Evolutionary conservation across 768 basidiomycete genomes (phyloP).

Genomic region (Calocybe cyanea): DNA sequence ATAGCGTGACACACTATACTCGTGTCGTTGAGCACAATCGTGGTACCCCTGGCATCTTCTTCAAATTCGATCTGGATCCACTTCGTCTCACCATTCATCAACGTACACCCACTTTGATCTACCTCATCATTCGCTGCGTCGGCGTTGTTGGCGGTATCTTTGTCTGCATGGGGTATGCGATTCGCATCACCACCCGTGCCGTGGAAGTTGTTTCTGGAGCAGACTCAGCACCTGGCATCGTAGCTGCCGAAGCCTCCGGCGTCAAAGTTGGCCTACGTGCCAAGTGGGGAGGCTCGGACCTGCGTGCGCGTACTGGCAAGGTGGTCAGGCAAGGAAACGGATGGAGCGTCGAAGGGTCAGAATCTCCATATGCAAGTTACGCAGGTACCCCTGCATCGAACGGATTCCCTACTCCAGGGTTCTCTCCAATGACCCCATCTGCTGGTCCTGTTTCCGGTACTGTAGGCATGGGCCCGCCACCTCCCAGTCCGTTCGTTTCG

Average conservation of each 20-base stretch:
- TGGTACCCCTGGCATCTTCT: constrained; percentile 93
- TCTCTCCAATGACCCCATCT: constrained; percentile 7
- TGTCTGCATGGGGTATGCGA: constrained; percentile 78
- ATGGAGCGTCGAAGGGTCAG: constrained; percentile 54
- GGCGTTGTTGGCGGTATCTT: constrained; percentile 95
- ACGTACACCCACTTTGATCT: constrained; percentile 76
- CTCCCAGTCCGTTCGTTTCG: constrained; percentile 8
- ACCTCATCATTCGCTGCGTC: constrained; percentile 79
- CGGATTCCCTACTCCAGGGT: constrained; percentile 25
- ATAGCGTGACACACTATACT: constrained; percentile 92
- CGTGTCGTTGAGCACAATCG: constrained; percentile 68
- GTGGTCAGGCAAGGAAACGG: constrained; percentile 56
- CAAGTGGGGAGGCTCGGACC: constrained; percentile 66
- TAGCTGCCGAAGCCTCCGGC: constrained; percentile 64
- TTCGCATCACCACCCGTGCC: constrained; percentile 60
- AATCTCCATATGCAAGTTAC: constrained; percentile 34
- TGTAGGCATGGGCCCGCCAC: neutral
- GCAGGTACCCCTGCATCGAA: constrained; percentile 28
- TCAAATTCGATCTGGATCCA: constrained; percentile 97
- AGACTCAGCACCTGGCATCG: constrained; percentile 44
- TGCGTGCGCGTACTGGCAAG: constrained; percentile 53
- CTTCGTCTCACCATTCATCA: constrained; percentile 83
- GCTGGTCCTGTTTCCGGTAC: constrained; percentile 3
- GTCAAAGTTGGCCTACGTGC: constrained; percentile 50
- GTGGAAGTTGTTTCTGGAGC: constrained; percentile 62